Evolutionary conservation across 768 basidiomycete genomes (phyloP).

Genomic region (Amylocystis lapponica): DNA sequence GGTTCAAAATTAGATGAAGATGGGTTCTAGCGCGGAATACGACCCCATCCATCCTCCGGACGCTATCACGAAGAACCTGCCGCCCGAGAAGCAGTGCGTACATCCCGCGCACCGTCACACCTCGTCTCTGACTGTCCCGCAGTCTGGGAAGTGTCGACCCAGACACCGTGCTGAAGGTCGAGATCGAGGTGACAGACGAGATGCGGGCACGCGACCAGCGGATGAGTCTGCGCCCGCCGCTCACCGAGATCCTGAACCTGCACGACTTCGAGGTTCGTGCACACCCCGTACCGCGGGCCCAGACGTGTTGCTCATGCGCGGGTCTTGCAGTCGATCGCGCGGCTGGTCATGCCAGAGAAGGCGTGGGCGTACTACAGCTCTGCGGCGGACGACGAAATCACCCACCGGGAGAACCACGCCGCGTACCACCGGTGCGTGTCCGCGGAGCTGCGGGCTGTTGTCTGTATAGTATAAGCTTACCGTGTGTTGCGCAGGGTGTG

Average conservation of each 20-base stretch:
- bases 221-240: slow-evolving; percentile 56
- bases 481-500: slow-evolving; percentile 21
- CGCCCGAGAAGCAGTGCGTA: slow-evolving; percentile 64
- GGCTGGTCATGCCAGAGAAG: slow-evolving; percentile 72
- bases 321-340: slow-evolving; percentile 73
- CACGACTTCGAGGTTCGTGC: slow-evolving; percentile 88
- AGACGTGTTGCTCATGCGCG: no score
- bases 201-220: slow-evolving; percentile 67
- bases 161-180: slow-evolving; percentile 56
- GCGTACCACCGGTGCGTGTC: slow-evolving; percentile 78
- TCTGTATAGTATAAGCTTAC: not conserved
- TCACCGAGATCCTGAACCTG: slow-evolving; percentile 79
- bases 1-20: not conserved
- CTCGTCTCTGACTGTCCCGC: not conserved
- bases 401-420: slow-evolving; percentile 80
- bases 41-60: slow-evolving; percentile 89
- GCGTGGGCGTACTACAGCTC: slow-evolving; percentile 97
- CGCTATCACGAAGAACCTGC: slow-evolving; percentile 72
- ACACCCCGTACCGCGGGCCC: not conserved
- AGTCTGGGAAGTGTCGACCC: slow-evolving; percentile 68
- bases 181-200: slow-evolving; percentile 58
- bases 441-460: no score
- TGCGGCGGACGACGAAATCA: slow-evolving; percentile 95
- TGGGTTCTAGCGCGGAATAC: slow-evolving; percentile 46
- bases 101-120: not conserved